Evolutionary conservation across 345 rosid species (phyloP).

Genomic region (Excoecaria cochinchinensis): DNA sequence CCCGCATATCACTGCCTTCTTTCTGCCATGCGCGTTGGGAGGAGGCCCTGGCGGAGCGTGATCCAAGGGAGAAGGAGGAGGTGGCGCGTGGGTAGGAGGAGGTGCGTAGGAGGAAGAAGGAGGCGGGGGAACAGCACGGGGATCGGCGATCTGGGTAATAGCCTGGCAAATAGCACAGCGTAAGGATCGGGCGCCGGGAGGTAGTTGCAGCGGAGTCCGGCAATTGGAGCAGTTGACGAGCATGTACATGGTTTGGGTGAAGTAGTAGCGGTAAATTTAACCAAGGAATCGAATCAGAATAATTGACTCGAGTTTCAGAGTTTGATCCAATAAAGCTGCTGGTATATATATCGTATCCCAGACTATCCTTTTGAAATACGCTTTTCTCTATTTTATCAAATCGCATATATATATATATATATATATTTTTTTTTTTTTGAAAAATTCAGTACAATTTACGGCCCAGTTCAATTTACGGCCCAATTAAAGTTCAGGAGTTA

Average conservation of each 20-base stretch:
- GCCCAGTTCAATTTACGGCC: too few species aligned
- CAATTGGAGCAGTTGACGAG: conserved; percentile 74
- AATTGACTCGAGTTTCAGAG: not conserved
- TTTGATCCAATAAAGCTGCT: too few species aligned
- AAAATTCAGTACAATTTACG: too few species aligned
- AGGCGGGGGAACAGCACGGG: conserved; percentile 50
- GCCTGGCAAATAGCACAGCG: conserved; percentile 81
- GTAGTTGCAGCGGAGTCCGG: conserved; percentile 75
- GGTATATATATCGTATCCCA: too few species aligned
- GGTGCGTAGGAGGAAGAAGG: conserved; percentile 14
- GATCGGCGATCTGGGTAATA: conserved; percentile 65
- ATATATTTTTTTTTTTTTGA: too few species aligned
- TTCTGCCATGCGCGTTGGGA: conserved; percentile 64
- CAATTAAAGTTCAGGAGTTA: too few species aligned
- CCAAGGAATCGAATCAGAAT: too few species aligned
- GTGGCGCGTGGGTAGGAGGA: conserved; percentile 17
- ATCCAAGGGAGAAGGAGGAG: conserved; percentile 41
- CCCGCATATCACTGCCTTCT: conserved; percentile 81
- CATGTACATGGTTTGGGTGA: conserved; percentile 31
- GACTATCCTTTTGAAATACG: too few species aligned
- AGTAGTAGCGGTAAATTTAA: not conserved
- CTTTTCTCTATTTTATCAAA: too few species aligned
- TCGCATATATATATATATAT: too few species aligned
- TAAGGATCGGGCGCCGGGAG: conserved; percentile 70
- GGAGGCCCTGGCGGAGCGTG: conserved; percentile 57